A percentile compares a stretch with the other conserved stretches of the same genome.
These are phyloP conservation scores for Hexamita inflata DNA, from an alignment of 208 protist species.

Conservation along the genomic window DNA sequence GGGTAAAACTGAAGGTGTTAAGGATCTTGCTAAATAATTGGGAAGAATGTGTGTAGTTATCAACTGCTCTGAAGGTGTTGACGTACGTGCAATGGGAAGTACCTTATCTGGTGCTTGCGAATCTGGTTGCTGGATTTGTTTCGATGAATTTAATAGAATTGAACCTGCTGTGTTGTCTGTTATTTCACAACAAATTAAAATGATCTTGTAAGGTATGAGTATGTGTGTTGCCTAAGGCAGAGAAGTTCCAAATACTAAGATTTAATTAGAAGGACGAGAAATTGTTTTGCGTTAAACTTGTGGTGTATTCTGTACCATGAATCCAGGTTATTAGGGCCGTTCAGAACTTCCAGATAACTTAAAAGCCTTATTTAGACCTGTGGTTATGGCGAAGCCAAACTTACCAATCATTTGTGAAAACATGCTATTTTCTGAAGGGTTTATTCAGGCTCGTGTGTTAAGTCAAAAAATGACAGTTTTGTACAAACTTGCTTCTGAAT, in stretches of 20 bases:
- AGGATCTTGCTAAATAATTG: slow-evolving; percentile 84
- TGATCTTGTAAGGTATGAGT: slow-evolving; percentile 76
- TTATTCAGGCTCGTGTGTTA: slow-evolving; percentile 52
- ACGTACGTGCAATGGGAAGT: slow-evolving; percentile 78
- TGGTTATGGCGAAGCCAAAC: slow-evolving; percentile 93
- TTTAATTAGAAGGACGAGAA: slow-evolving; percentile 48
- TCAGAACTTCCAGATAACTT: slow-evolving; percentile 92
- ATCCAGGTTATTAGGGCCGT: slow-evolving; percentile 94
- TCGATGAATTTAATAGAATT: slow-evolving; percentile 94
- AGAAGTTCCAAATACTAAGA: slow-evolving; percentile 60
- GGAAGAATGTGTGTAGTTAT: slow-evolving; percentile 62
- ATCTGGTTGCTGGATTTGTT: slow-evolving; percentile 89
- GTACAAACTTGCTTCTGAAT: slow-evolving; percentile 80
- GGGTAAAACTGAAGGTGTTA: slow-evolving; percentile 92
- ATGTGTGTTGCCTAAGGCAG: slow-evolving; percentile 59
- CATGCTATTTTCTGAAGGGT: slow-evolving; percentile 87
- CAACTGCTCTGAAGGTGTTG: slow-evolving; percentile 89
- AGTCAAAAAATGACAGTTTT: slow-evolving; percentile 96
- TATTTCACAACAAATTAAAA: slow-evolving; percentile 84
- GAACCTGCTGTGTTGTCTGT: slow-evolving; percentile 91
- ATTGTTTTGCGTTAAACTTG: slow-evolving; percentile 65
- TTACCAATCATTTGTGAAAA: slow-evolving; percentile 92
- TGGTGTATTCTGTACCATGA: slow-evolving; percentile 97
- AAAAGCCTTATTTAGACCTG: slow-evolving; percentile 90
- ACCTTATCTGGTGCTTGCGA: slow-evolving; percentile 85